Evolutionary conservation across 495 filamentous ascomycete genomes (phyloP), one percentile per base, ranked within the genome.

Genomic region (Penicillium desertorum): DNA sequence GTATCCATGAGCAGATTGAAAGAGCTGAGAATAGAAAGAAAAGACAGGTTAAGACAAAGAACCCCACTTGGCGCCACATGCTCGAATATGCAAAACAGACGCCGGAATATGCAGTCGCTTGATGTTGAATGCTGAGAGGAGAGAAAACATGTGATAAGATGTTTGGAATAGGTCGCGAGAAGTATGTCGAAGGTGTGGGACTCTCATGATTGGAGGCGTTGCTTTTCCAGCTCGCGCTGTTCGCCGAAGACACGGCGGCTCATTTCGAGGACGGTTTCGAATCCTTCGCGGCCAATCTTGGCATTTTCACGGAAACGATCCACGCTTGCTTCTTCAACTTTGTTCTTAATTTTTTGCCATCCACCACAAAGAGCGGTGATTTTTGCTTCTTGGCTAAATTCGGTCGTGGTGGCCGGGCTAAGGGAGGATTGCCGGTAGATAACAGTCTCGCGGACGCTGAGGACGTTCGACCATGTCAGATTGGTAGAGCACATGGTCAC

Each of bases 401-500:
- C 80, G 5, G 94, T 98, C 62, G 82, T 83, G 48, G 81, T 77
- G 34, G 76, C 74, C 5, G 76, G 71, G 10, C 68, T 65, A 7
- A 73, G 70, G 20, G 84, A 66, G 3, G 76, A 76, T 0, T 89
- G 92, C 51, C 82, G 76, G 70, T 97, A 98, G 32, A 87, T 73
- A 51, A 96, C 91, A 7, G 90, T 97, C 74, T 98, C 94, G 61
- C 88, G 86, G 20, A 96, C 91, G 56, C 78, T 88, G 60, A 98
- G 79, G 23, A 98, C 81, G 66, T 96, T 95, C 45, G 85, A 85
- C 78, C 82, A 92, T 4, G 94, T 96, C 56, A 98, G 81, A 70
- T 98, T 98, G 62, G 85, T 86, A 11, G 89, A 92, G 68, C 89
- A 89, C 88, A 98, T 96, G 45, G 91, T 96, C 60, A 98, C 91